Base-by-base conservation (phyloP, 768 basidiomycete genomes). In the Pulveroboletus sp. region DNA sequence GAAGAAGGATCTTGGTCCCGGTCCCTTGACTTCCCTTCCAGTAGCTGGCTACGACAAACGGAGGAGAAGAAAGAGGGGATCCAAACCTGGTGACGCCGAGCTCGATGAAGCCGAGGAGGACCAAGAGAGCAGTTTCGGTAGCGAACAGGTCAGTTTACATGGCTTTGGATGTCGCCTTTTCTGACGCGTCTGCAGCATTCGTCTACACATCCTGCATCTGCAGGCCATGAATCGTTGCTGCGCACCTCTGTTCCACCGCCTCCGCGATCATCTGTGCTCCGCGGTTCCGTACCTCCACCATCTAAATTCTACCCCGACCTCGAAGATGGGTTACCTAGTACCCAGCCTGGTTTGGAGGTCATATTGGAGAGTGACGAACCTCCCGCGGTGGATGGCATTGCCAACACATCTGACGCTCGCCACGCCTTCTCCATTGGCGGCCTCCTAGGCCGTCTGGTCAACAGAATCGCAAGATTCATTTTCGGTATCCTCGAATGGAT, bases 321-420 rank as follows among this genome's bases (percentile, higher is more conserved):
- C 7, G 45, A 64, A 13, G 58, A 69, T n/a, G 50, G 58, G 10
- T 60, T 64, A 7, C 54, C 62, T 32, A 72, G 78, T 21, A 66
- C 74, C 25, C 79, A 80, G 49, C 72, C 76, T 53, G 76, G 79
- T 2, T 74, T 89, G 23, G 69, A 78, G 20, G 78, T 83, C 8
- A 85, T 89, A 57, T 72, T 77, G 6, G 87, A 89, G 70, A 72
- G 74, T 24, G 81, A 88, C 4, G 85, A 87, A 60, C 73, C 67
- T 23, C 60, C 63, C 16, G 45, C 42, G 14, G 61, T 67, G 48
- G 59, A 60, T 41, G 68, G 65, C 35, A 39, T 64, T 23, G 43
- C 50, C 42, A 51, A 67, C 42, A 60, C 52, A 23, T 57, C 59
- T 43, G 55, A 61, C 32, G 32, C 51, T 40, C 49, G 24, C 39